These are phyloP conservation scores for Ilex aquifolium DNA, from an alignment of 257 asterid genomes.

Conservation along the genomic window DNA sequence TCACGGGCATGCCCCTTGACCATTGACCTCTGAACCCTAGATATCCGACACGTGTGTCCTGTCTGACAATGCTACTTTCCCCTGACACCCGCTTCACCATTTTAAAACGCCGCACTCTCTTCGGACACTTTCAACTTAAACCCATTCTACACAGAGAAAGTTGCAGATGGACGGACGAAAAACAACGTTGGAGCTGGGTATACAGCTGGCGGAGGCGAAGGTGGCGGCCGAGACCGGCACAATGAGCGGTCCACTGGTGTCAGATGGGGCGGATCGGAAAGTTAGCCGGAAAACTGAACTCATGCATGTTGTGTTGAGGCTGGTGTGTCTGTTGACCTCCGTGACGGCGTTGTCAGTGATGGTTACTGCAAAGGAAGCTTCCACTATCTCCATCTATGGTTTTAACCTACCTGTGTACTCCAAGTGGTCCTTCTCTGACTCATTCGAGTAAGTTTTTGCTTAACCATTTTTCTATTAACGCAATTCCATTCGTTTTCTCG, in stretches of 20 bases:
- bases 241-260: constrained; percentile 24
- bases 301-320: constrained; percentile 39
- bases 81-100: no score
- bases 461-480: background rate
- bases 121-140: constrained; percentile 20
- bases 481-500: constrained; percentile 2
- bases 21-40: no score
- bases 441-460: constrained; percentile 51
- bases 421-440: constrained; percentile 82
- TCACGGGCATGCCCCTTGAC: no score
- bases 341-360: constrained; percentile 57
- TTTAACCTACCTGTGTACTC: constrained; percentile 61
- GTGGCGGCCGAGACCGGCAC: constrained; percentile 28
- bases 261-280: constrained; percentile 7
- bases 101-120: constrained; percentile 1
- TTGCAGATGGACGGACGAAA: constrained; percentile 27
- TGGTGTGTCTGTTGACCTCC: constrained; percentile 48
- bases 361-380: constrained; percentile 61
- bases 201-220: constrained; percentile 62
- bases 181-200: constrained; percentile 34
- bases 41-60: no score
- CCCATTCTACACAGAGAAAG: background rate
- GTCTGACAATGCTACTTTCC: no score
- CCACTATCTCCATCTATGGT: constrained; percentile 68
- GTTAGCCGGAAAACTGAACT: constrained; percentile 35